Conservation (phyloP, 306 rosid genomes). For the Astragalus glycyphyllos region DNA sequence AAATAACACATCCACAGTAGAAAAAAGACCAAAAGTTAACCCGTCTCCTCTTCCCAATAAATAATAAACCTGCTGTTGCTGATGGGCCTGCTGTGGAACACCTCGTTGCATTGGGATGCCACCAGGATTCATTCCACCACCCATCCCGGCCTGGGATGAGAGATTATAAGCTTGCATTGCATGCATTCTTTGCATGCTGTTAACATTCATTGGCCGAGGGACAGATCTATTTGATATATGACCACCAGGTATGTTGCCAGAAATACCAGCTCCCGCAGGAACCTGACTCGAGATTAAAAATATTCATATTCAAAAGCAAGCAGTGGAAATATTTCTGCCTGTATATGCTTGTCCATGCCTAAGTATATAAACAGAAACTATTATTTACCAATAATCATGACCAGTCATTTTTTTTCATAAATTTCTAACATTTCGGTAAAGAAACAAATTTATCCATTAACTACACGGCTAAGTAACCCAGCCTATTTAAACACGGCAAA, state of each 20-base stretch:
- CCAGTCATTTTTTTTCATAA: background rate
- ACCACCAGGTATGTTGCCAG: too few species aligned
- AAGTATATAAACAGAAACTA: constrained; percentile 23
- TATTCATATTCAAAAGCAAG: constrained; percentile 14
- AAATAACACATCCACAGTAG: constrained; percentile 23
- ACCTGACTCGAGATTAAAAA: constrained; percentile 58
- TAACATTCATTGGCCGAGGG: constrained; percentile 69
- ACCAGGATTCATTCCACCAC: constrained; percentile 83
- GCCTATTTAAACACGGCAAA: constrained; percentile 24
- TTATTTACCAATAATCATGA: constrained; percentile 29
- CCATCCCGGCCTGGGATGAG: constrained; percentile 83
- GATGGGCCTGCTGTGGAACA: constrained; percentile 82
- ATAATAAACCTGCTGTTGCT: constrained; percentile 80
- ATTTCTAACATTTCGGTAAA: constrained; percentile 21
- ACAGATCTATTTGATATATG: constrained; percentile 70
- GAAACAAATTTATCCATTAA: constrained; percentile 20
- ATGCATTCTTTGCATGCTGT: constrained; percentile 82
- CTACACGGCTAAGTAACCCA: constrained; percentile 22
- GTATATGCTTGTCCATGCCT: constrained; percentile 9
- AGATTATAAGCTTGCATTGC: constrained; percentile 78
- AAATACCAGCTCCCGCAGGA: constrained; percentile 72
- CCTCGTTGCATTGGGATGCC: constrained; percentile 93
- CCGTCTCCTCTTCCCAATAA: constrained; percentile 1
- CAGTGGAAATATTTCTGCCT: constrained; percentile 21
- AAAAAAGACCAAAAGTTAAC: background rate